Evolutionary conservation across 2,329 filamentous ascomycete species (phyloP).

Genomic region (Knufia petricola): DNA sequence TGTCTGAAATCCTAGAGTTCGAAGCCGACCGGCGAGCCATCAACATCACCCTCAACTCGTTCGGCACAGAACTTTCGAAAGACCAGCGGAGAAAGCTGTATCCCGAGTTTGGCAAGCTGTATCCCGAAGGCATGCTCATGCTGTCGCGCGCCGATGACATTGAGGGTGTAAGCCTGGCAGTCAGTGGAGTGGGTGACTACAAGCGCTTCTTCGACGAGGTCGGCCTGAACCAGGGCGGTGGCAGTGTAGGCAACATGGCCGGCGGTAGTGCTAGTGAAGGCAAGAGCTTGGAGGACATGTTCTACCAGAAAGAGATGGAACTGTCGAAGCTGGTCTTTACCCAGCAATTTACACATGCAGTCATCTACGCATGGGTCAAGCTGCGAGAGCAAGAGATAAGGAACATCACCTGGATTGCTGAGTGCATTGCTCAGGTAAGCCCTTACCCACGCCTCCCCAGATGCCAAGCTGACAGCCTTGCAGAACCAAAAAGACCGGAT

Average conservation of each 20-base stretch:
- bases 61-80: slow-evolving; percentile 92
- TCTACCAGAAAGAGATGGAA: slow-evolving; percentile 99
- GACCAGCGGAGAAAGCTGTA: slow-evolving; percentile 92
- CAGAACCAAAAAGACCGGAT: slow-evolving; percentile 99
- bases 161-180: slow-evolving; percentile 84
- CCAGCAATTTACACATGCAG: slow-evolving; percentile 84
- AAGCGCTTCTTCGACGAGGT: slow-evolving; percentile 92
- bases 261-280: slow-evolving; percentile 70
- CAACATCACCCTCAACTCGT: slow-evolving; percentile 98
- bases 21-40: slow-evolving; percentile 94
- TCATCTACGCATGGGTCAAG: slow-evolving; percentile 97
- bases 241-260: slow-evolving; percentile 73
- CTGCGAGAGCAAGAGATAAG: slow-evolving; percentile 98
- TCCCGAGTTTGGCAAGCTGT: slow-evolving; percentile 79
- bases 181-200: slow-evolving; percentile 88
- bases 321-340: slow-evolving; percentile 93
- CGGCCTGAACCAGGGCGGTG: slow-evolving; percentile 64
- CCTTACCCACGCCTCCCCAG: too few relatives aligned
- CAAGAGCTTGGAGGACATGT: slow-evolving; percentile 90
- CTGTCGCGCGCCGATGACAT: slow-evolving; percentile 89
- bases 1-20: slow-evolving; percentile 92
- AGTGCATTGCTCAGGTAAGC: slow-evolving; percentile 67
- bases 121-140: slow-evolving; percentile 91
- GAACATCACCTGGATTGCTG: slow-evolving; percentile 98
- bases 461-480: not conserved